Evolutionary conservation across 23 red algal species (phyloP).

Genomic region (Gracilariopsis chorda): DNA sequence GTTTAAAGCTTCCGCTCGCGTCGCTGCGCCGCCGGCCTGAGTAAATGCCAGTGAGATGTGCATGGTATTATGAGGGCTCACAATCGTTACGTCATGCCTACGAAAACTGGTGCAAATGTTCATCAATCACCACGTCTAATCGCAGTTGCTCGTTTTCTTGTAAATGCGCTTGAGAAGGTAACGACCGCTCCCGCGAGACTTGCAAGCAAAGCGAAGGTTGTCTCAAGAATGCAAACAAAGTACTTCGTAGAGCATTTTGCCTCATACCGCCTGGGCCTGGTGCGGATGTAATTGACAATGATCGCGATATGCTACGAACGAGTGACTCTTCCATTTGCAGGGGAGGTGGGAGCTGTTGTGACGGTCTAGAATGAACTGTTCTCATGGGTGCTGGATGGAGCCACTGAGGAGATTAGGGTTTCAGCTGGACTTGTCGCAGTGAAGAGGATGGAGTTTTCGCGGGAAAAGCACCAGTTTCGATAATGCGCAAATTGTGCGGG

Average conservation of each 20-base stretch:
- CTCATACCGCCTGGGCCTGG: too few species aligned
- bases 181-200: background rate
- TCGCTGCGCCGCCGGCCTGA: background rate
- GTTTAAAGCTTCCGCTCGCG: background rate
- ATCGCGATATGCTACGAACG: too few species aligned
- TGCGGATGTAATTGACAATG: too few species aligned
- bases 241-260: background rate
- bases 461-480: too few species aligned
- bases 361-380: too few species aligned
- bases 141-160: background rate
- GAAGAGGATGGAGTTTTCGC: background rate
- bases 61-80: background rate
- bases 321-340: too few species aligned
- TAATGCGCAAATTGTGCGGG: too few species aligned
- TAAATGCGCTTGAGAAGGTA: background rate
- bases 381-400: too few species aligned
- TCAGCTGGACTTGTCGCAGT: too few species aligned
- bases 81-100: background rate
- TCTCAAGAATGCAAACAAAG: background rate
- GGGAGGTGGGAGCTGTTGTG: too few species aligned
- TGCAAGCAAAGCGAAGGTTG: background rate
- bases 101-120: background rate
- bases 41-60: background rate
- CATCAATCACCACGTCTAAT: background rate
- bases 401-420: too few species aligned